Evolutionary conservation across 495 filamentous ascomycete genomes (phyloP).

Genomic region (Tricharina praecox): DNA sequence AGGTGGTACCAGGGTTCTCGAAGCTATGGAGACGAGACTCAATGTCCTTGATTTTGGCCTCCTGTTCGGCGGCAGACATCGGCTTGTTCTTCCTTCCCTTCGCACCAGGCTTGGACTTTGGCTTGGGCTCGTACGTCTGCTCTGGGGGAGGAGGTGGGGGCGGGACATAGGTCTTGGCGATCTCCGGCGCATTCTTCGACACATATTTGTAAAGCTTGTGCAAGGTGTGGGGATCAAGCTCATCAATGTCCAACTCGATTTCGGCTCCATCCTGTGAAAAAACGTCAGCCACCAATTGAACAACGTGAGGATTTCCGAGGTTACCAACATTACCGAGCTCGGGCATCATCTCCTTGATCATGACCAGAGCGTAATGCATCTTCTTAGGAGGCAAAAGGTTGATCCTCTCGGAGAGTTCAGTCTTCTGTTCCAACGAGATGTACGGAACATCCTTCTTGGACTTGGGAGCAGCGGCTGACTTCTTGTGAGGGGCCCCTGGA

Average conservation of each 20-base stretch:
- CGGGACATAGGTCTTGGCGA: conserved; percentile 18
- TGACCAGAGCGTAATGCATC: conserved; percentile 63
- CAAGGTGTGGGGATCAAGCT: conserved; percentile 26
- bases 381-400: conserved; percentile 33
- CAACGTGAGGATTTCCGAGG: too few relatives aligned
- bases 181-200: conserved; percentile 20
- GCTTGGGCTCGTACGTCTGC: conserved; percentile 13
- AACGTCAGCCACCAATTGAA: too few relatives aligned
- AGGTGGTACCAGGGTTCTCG: conserved; percentile 16
- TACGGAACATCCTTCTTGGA: conserved; percentile 22
- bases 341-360: conserved; percentile 77
- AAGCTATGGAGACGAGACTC: conserved; percentile 22
- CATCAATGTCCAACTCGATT: conserved; percentile 39
- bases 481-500: conserved; percentile 17
- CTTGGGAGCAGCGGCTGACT: too few relatives aligned
- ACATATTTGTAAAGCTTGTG: conserved; percentile 26
- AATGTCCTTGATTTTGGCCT: conserved; percentile 67
- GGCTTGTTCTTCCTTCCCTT: conserved; percentile 97
- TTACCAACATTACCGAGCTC: conserved; percentile 40
- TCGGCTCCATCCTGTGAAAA: conserved; percentile 27
- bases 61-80: conserved; percentile 89
- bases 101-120: conserved; percentile 35
- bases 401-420: conserved; percentile 29
- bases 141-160: conserved; percentile 24
- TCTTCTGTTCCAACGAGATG: conserved; percentile 29